These are phyloP conservation scores for Xylaria longipes DNA, from an alignment of 495 filamentous ascomycete genomes.

Conservation along the genomic window DNA sequence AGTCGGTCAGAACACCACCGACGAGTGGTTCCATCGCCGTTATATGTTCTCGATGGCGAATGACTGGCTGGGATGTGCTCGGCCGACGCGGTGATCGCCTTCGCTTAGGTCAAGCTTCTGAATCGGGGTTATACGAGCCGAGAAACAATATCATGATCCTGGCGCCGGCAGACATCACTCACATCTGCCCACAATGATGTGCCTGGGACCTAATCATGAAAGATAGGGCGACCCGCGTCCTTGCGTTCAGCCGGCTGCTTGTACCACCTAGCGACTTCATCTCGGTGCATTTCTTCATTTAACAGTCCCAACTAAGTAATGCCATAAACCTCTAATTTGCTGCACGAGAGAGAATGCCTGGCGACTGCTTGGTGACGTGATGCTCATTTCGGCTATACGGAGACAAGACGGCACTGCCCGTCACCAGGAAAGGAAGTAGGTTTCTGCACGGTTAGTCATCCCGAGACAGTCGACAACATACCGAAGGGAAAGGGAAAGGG, in stretches of 20 bases:
- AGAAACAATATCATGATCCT: constrained; percentile 26
- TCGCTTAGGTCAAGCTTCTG: constrained; percentile 29
- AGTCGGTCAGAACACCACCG: constrained; percentile 27
- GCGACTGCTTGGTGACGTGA: constrained; percentile 20
- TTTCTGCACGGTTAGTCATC: constrained; percentile 27
- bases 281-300: constrained; percentile 25
- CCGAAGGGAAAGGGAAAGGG: constrained; percentile 21
- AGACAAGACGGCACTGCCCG: constrained; percentile 25
- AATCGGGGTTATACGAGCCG: constrained; percentile 23
- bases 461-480: constrained; percentile 16
- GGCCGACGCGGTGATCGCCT: constrained; percentile 26
- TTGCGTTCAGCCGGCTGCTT: constrained; percentile 27
- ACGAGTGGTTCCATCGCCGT: constrained; percentile 23
- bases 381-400: constrained; percentile 31
- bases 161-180: constrained; percentile 26
- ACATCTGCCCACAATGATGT: constrained; percentile 25
- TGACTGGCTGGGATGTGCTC: constrained; percentile 25
- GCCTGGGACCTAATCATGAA: constrained; percentile 7
- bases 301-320: constrained; percentile 21
- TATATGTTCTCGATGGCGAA: constrained; percentile 15
- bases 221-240: constrained; percentile 26
- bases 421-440: constrained; percentile 27
- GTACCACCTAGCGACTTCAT: constrained; percentile 26
- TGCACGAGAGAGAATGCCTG: constrained; percentile 21
- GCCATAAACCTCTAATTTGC: constrained; percentile 19